A percentile compares a stretch with the other conserved stretches of the same genome.
phyloP scores from a whole-genome alignment of 2,329 filamentous ascomycete genomes.

The Apiospora phragmitis region DNA sequence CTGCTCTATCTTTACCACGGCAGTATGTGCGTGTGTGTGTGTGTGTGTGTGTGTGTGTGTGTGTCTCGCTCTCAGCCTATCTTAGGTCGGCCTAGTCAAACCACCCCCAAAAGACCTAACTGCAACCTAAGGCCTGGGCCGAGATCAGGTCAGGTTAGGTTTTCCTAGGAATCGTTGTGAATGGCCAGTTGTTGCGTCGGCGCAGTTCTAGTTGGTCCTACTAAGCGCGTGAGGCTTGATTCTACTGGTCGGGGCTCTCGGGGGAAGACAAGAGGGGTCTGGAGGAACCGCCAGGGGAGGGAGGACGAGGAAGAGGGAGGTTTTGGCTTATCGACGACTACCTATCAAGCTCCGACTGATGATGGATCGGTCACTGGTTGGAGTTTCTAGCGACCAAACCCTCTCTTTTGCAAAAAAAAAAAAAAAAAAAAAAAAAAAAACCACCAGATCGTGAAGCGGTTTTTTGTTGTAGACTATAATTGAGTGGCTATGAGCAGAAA shows the following conservation, averaged over 20 bases:
- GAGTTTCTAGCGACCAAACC: neutral
- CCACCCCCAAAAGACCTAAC: conserved; percentile 6
- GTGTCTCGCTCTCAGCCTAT: conserved; percentile 6
- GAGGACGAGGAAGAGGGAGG: neutral
- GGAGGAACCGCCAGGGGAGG: neutral
- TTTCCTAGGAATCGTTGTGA: conserved; percentile 6
- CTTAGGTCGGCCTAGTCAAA: conserved; percentile 1
- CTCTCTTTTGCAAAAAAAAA: neutral
- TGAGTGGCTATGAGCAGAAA: neutral
- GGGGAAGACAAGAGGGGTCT: conserved; percentile 3
- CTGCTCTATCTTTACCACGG: conserved; percentile 4
- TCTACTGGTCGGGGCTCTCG: neutral
- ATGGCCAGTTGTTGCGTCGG: conserved; percentile 2
- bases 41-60: neutral
- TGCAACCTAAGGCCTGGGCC: conserved; percentile 3
- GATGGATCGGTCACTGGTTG: neutral
- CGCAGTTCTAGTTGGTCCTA: conserved; percentile 8
- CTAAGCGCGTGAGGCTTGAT: conserved; percentile 9
- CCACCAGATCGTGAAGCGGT: neutral
- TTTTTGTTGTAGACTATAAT: neutral
- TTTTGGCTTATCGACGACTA: neutral
- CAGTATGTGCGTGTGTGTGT: neutral
- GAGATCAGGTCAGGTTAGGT: conserved; percentile 6
- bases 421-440: neutral
- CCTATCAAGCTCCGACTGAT: neutral